phyloP scores from a whole-genome alignment of 306 rosid genomes.

The Prunus fruticosa region DNA sequence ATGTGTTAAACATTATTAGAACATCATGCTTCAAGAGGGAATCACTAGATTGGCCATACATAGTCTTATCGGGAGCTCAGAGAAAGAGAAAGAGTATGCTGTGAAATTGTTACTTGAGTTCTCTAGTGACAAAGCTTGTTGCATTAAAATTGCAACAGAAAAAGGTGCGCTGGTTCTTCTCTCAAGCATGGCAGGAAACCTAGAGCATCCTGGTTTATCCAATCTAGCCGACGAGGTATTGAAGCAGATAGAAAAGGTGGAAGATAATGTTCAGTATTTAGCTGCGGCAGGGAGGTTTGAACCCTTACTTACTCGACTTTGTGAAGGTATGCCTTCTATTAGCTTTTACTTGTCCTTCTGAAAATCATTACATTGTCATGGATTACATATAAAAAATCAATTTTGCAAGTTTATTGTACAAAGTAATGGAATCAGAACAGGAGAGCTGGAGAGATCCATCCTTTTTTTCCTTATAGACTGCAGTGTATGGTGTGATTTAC shows the following conservation, averaged over 20 bases:
- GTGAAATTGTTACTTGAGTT: conserved; percentile 54
- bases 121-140: conserved; percentile 46
- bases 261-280: conserved; percentile 43
- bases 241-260: conserved; percentile 46
- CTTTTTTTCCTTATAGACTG: not conserved
- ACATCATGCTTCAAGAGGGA: conserved; percentile 56
- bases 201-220: conserved; percentile 43
- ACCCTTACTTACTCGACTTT: conserved; percentile 44
- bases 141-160: conserved; percentile 53
- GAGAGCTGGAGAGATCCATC: not conserved
- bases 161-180: conserved; percentile 70
- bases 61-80: conserved; percentile 60
- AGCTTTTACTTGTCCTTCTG: conserved; percentile 5
- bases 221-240: conserved; percentile 57
- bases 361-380: not conserved
- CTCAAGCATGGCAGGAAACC: conserved; percentile 43
- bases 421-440: not conserved
- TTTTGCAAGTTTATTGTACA: not conserved
- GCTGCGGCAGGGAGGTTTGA: conserved; percentile 60
- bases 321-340: conserved; percentile 31
- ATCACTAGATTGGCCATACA: conserved; percentile 55
- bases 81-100: conserved; percentile 59
- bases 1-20: conserved; percentile 21
- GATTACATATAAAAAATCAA: not conserved
- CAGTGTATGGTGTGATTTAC: not conserved